Conservation (phyloP, 164 flowering plant genomes). For the Houttuynia cordata region DNA sequence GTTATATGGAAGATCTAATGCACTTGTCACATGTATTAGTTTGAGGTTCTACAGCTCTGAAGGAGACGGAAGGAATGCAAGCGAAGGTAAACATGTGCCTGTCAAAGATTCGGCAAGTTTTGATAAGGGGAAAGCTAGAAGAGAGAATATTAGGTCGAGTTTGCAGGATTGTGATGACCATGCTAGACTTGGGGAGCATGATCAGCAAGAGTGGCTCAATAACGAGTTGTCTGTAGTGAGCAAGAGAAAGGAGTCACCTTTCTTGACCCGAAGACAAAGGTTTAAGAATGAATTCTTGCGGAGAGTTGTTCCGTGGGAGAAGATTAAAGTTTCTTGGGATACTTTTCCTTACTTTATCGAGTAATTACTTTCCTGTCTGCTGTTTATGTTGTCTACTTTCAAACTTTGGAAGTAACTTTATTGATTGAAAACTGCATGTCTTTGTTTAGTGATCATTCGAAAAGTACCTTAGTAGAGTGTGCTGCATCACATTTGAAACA, state of each 20-base stretch:
- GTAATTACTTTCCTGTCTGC: conserved; percentile 27
- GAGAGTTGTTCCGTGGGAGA: conserved; percentile 90
- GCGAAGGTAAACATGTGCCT: conserved; percentile 49
- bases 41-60: conserved; percentile 62
- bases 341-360: conserved; percentile 80
- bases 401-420: background rate
- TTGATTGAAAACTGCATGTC: background rate
- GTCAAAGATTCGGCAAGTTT: conserved; percentile 32
- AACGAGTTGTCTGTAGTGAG: conserved; percentile 66
- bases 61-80: conserved; percentile 78
- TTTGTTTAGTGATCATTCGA: conserved; percentile 57
- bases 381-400: background rate
- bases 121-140: conserved; percentile 35
- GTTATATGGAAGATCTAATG: conserved; percentile 10
- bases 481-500: conserved; percentile 75
- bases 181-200: conserved; percentile 79
- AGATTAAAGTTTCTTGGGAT: conserved; percentile 83
- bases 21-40: conserved; percentile 13
- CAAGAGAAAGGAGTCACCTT: conserved; percentile 76
- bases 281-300: conserved; percentile 72
- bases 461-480: conserved; percentile 78
- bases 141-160: conserved; percentile 23
- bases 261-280: conserved; percentile 54
- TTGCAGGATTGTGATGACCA: conserved; percentile 42
- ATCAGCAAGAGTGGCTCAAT: conserved; percentile 86